Evolutionary conservation across 306 rosid species (phyloP).

Genomic region (Arachis stenosperma): DNA sequence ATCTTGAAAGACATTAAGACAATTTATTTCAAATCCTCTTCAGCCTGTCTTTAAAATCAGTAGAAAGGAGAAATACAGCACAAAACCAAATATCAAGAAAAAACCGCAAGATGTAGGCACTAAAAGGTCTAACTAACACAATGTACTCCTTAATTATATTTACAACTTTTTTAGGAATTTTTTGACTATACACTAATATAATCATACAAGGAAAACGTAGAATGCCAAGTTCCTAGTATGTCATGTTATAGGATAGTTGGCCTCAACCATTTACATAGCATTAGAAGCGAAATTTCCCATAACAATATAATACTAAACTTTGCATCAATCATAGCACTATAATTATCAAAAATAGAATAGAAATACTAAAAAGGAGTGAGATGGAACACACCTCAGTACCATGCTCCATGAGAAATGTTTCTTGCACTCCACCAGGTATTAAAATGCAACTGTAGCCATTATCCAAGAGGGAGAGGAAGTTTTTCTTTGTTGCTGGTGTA

Average conservation of each 20-base stretch:
- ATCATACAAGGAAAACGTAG: neutral
- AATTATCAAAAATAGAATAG: constrained; percentile 19
- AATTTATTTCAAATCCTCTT: constrained; percentile 21
- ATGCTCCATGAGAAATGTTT: constrained; percentile 75
- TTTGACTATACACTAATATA: neutral
- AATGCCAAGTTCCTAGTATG: neutral
- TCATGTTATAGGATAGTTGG: neutral
- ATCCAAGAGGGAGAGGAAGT: constrained; percentile 60
- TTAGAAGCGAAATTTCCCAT: constrained; percentile 2
- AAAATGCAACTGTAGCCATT: constrained; percentile 86
- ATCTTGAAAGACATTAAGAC: constrained; percentile 13
- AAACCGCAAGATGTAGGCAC: neutral
- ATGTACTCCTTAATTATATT: neutral
- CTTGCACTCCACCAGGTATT: constrained; percentile 97
- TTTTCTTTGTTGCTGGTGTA: constrained; percentile 68
- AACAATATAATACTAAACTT: constrained; percentile 27
- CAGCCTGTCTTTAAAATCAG: constrained; percentile 11
- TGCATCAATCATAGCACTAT: neutral
- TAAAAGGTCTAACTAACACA: constrained; percentile 1
- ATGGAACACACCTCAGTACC: constrained; percentile 66
- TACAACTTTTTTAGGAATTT: neutral
- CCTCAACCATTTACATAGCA: neutral
- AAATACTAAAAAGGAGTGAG: constrained; percentile 13
- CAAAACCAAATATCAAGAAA: constrained; percentile 22
- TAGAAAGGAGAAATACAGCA: constrained; percentile 7